Evolutionary conservation across 2,329 filamentous ascomycete genomes (phyloP), one percentile per base, ranked within the genome.

Genomic region (Ophiosphaerella narmari): DNA sequence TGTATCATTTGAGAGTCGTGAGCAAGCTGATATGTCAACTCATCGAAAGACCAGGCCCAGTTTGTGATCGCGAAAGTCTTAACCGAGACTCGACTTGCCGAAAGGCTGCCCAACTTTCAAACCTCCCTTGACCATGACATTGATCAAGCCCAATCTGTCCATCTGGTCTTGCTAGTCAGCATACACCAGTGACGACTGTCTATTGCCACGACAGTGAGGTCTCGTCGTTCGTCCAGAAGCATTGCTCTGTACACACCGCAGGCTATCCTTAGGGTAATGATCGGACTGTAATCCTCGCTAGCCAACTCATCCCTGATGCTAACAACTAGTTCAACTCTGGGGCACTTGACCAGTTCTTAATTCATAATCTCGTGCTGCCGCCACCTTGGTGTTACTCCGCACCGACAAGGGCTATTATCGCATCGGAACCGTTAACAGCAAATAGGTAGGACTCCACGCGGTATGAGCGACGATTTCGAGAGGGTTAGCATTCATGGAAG

Each of bases 401-500:
- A 36, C 24, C 9, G 31, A 12, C 41, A 9, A 12, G 31, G 12
- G 21, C 32, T 13, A 24, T n/a, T 18, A 11, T 43, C 14, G 31
- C 14, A 26, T 24, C 23, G 18, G 31, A 12, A 12, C 18, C 21
- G 3, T 21, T 5, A 11, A 14, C 31, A 46, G 12, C 12, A 36
- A 6, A 8, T 43, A 39, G 14, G 5, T 16, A 32, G 18, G 33
- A 38, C 16, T n/a, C 33, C 9, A 21, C 24, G 9, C 39, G 24
- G 16, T 12, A 65, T 65, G 62, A 54, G 57, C 16, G 54, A 58
- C 13, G 59, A 65, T 16, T 42, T 52, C 21, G 46, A 59, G 42
- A 58, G 52, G 50, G 66, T 74, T 29, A 60, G 58, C 35, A 59
- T 74, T 36, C 65, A 73, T 45, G 72, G 72, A n/a, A 64, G 73